Base-by-base conservation (phyloP, 257 asterid genomes). In the Knoxia roxburghii region DNA sequence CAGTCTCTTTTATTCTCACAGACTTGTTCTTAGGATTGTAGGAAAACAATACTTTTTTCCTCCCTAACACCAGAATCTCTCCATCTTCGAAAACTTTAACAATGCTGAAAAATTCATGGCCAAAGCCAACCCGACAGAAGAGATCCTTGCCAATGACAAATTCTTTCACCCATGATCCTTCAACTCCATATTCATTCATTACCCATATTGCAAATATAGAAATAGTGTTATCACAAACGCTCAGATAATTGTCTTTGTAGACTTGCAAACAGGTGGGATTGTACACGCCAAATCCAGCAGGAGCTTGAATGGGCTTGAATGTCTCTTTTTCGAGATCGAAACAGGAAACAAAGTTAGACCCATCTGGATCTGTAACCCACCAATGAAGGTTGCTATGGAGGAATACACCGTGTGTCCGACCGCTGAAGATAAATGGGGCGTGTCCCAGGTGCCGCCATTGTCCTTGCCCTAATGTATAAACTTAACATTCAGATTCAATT, bases 121-220 rank as follows among this genome's bases (percentile, higher is more conserved):
- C 73, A 69, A 11, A 81, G 45, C 65, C 85, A 14, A 43, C 56
- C 41, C 71, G 65, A 39, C 64, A 75, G 0, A 73, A 68, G 41
- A 68, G 52, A 43, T 24, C 55, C 45, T 75, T 83, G 32, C 27
- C 71, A 51, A 85, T 79, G 17, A 78, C 83, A 51, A 80, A 41
- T 4, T 79, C 61, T 64, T 75, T 84, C 6, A 30, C 52, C 90
- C 95, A 86, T 0, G 87, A 80, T 50, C 71, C 62, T 56, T 62
- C 50, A 0, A 75, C 78, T 49, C 78, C 78, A 1, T 86, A 82
- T 26, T 86, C 85, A 55, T 73, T 82, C 90, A 84, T 86, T 30
- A 76, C 76, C 94, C 94, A 84, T 1, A 80, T 77, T 8, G 74
- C 78, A 15, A 84, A n/a, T 72, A 11, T 73, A 53, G 10, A 8